Base-by-base conservation (phyloP, 768 basidiomycete species). In the Galerina sulciceps region DNA sequence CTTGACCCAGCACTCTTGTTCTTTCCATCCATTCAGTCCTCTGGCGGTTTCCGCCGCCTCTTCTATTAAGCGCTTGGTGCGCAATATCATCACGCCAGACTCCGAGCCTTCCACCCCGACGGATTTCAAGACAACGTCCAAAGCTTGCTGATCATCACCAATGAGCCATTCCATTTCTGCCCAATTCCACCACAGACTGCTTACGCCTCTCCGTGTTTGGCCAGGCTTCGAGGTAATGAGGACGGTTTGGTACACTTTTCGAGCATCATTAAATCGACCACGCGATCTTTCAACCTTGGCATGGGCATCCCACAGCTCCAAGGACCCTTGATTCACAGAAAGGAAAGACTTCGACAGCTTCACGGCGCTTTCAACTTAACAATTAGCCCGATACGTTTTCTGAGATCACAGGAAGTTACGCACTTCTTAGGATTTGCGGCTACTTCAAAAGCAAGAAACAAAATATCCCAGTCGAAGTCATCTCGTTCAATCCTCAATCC, bases 111-210 rank as follows among this genome's bases (percentile, higher is more conserved):
- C 78, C 35, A 86, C 73, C 3, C 79, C 82, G 11, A 79, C 83
- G 10, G 87, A 80, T 18, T 77, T 81, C 44, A 88, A 69, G 42
- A 87, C 77, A 34, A 89, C 77, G 36, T 79, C 73, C 37, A 85
- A 68, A 13, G 87, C 81, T 35, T 80, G 76, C 34, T 84, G 80
- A 17, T 75, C 67, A 34, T 79, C 64, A 1, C 85, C 81, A 13
- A 76, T 69, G 10, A 91, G 69, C 92, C 92, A 94, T 71, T 93
- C 91, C 81, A 91, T 82, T 65, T 94, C 88, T 1, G 87, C 89
- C 90, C 91, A 94, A 64, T 88, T 84, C 86, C 87, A 92, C 89
- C 89, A 94, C 59, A 94, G 68, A 55, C 70, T 70, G 18, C 80
- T 76, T 14, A 73, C 66, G 34, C 76, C 81, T 4, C 67, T 67